Conservation (phyloP, 371 early-diverging fungal genomes). For the Mortierella sp. region DNA sequence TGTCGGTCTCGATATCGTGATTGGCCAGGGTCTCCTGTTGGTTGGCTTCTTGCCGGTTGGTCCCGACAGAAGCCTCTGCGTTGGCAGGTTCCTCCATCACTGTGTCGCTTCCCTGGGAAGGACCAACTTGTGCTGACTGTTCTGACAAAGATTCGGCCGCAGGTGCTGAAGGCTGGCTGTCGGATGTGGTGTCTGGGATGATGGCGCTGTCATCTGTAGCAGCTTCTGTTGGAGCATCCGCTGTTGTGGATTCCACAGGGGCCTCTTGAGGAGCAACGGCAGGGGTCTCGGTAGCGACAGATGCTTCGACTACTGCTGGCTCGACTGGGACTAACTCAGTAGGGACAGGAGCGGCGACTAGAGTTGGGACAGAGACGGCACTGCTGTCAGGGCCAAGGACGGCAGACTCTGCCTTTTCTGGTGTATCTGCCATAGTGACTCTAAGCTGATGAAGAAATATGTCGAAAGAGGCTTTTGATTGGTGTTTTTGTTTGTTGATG, state of each 20-base stretch:
- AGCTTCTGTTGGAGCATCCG: neutral
- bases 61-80: neutral
- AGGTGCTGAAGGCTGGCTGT: conserved; percentile 6
- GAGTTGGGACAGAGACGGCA: neutral
- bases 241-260: neutral
- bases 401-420: conserved; percentile 20
- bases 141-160: conserved; percentile 10
- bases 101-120: neutral
- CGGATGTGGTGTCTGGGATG: neutral
- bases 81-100: conserved; percentile 2
- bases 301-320: neutral
- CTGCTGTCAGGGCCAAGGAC: neutral
- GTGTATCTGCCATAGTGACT: conserved; percentile 28
- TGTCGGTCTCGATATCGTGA: conserved; percentile 13
- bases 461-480: neutral
- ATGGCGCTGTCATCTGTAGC: conserved; percentile 3
- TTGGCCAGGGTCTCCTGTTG: neutral
- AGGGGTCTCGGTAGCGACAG: neutral
- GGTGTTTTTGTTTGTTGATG: neutral
- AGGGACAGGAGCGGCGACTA: conserved; percentile 1
- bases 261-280: neutral
- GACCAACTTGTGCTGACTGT: neutral
- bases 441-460: conserved; percentile 1
- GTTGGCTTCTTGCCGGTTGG: conserved; percentile 5
- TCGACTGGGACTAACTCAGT: too few species aligned